Percentiles rank a stretch among this genome's conserved stretches.
Conservation (phyloP, 2,329 filamentous ascomycete species). For the Byssothecium circinans region DNA sequence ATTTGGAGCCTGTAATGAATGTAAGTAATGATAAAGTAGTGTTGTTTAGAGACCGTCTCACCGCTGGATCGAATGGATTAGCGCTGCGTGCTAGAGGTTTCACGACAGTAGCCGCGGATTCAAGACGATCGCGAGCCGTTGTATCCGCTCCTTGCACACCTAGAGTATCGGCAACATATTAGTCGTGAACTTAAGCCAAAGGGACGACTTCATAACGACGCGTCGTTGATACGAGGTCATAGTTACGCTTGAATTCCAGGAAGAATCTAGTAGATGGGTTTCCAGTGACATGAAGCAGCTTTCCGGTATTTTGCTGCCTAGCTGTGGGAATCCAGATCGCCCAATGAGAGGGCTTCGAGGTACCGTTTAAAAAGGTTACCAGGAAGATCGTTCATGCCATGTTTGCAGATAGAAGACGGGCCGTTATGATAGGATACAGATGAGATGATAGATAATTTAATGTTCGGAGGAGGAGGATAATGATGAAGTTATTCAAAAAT, state of each 20-base stretch:
- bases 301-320: background rate
- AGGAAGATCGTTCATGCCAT: constrained; percentile 9
- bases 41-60: too few relatives aligned
- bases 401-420: too few relatives aligned
- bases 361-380: constrained; percentile 5
- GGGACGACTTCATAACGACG: background rate
- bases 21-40: too few relatives aligned
- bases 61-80: constrained; percentile 7
- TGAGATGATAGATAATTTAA: too few relatives aligned
- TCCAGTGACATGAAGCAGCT: constrained; percentile 7
- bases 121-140: constrained; percentile 6
- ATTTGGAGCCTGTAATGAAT: background rate
- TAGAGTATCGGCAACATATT: constrained; percentile 4
- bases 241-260: constrained; percentile 10
- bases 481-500: too few relatives aligned
- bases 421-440: too few relatives aligned
- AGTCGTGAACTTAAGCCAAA: constrained; percentile 2
- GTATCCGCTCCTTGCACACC: background rate
- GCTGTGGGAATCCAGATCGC: constrained; percentile 8
- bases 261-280: constrained; percentile 8
- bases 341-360: constrained; percentile 6
- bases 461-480: too few relatives aligned
- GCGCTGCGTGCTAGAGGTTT: constrained; percentile 1
- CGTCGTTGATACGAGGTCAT: background rate
- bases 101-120: constrained; percentile 4